A percentile compares a stretch with the other conserved stretches of the same genome.
These are phyloP conservation scores for Fraxinus velutina DNA, from an alignment of 305 asterid species.

Conservation along the genomic window DNA sequence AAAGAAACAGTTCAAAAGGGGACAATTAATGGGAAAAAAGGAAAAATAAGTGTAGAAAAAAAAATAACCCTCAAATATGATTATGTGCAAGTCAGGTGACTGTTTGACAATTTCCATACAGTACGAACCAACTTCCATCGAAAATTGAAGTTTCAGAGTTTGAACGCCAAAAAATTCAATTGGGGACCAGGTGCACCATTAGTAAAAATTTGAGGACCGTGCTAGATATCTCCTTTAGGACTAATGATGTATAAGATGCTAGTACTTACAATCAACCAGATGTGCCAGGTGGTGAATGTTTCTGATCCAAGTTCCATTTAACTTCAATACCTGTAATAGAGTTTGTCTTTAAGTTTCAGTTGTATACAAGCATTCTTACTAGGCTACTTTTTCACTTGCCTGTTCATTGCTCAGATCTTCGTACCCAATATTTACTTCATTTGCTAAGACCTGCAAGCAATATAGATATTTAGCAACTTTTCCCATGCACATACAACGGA, in stretches of 20 bases:
- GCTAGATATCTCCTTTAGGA: not conserved
- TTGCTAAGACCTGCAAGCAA: slow-evolving; percentile 69
- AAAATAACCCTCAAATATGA: not conserved
- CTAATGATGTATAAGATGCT: slow-evolving; percentile 14
- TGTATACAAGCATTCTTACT: not conserved
- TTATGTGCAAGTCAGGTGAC: not conserved
- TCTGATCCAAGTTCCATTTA: slow-evolving; percentile 72
- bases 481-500: not conserved
- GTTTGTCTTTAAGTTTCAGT: slow-evolving; percentile 10
- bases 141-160: not conserved
- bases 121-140: not conserved
- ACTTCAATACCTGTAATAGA: slow-evolving; percentile 71
- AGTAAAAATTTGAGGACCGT: not conserved
- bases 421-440: slow-evolving; percentile 90
- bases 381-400: slow-evolving; percentile 43
- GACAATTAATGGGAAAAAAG: not conserved
- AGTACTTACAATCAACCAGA: slow-evolving; percentile 73
- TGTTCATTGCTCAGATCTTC: slow-evolving; percentile 96
- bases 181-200: not conserved
- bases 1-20: not conserved
- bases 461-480: not conserved
- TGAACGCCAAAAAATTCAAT: not conserved
- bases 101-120: not conserved
- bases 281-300: slow-evolving; percentile 94
- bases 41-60: not conserved